Base-by-base conservation (phyloP, 495 filamentous ascomycete genomes). In the Beverwykella pulmonaria region DNA sequence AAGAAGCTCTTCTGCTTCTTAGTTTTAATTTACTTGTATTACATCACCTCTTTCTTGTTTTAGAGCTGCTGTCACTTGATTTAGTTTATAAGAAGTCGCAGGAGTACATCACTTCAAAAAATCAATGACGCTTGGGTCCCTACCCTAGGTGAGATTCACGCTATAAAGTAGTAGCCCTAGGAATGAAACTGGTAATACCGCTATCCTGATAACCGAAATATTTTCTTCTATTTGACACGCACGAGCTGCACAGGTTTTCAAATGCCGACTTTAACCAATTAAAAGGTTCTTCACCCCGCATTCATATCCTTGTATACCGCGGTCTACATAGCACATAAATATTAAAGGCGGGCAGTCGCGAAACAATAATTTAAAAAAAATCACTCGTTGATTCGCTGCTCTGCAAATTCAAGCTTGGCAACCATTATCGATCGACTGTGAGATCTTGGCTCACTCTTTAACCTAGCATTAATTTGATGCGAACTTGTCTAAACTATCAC, bases 361-460 rank as follows among this genome's bases (percentile, higher is more conserved):
- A 52, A 52, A 52, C 48, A 52, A 52, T 23, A 25, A 52, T 29
- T 52, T 29, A 52, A 52, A 23, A 2, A 10, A 25, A 25, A 20
- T 8, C 48, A 20, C 39, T 52, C 22, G 17, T 19, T 52, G 6
- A 52, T 52, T 52, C 48, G 48, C 48, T 25, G 48, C 48, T 52
- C 48, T n/a, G 8, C 48, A 52, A 52, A 52, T 9, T 29, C 48
- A 10, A 25, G 8, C 48, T 52, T 29, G 48, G 48, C 48, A 22
- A 23, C 48, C 48, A 25, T 19, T 29, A 22, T 52, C 48, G 26
- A 52, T 52, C 48, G 48, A 25, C 48, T 52, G 48, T 29, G 5
- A 52, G 48, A 52, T 29, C 48, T 52, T 52, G 48, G 48, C 48
- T 29, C 48, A 52, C 1, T 52, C 17, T 52, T n/a, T 8, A 52